Evolutionary conservation across 495 filamentous ascomycete genomes (phyloP).

Genomic region (Hyaloscypha bicolor): DNA sequence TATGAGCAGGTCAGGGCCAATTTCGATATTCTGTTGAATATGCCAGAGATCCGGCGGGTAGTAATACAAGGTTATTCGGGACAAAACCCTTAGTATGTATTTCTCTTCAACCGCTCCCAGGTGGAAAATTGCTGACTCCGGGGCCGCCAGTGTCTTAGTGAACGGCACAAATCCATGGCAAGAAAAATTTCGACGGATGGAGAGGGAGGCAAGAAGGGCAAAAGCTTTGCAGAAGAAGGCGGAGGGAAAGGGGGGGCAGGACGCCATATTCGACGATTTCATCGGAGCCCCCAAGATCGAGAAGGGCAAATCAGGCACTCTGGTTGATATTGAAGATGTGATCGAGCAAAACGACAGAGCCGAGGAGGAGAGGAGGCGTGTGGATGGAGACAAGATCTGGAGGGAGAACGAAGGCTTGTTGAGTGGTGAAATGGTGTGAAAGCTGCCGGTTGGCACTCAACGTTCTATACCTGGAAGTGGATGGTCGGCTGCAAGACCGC

Average conservation of each 20-base stretch:
- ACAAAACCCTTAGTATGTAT: slow-evolving; percentile 23
- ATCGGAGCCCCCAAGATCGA: too few species aligned
- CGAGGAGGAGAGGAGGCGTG: slow-evolving; percentile 16
- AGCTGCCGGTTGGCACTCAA: not conserved
- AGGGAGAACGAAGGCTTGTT: slow-evolving; percentile 23
- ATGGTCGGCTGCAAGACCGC: too few species aligned
- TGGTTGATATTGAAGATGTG: slow-evolving; percentile 19
- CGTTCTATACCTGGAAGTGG: not conserved
- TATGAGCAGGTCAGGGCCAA: slow-evolving; percentile 18
- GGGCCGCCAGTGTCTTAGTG: slow-evolving; percentile 1
- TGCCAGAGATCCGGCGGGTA: slow-evolving; percentile 21
- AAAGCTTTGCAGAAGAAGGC: slow-evolving; percentile 3
- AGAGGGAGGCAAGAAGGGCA: slow-evolving; percentile 1
- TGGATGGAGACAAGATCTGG: slow-evolving; percentile 11
- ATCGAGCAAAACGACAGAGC: slow-evolving; percentile 17
- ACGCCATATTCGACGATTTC: not conserved
- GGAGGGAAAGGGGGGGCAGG: not conserved
- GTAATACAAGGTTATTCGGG: slow-evolving; percentile 21
- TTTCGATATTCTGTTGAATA: slow-evolving; percentile 18
- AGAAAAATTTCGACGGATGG: slow-evolving; percentile 6
- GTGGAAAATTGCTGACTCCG: not conserved
- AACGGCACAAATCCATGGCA: slow-evolving; percentile 5
- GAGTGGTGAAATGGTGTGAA: slow-evolving; percentile 24
- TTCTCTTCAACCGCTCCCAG: not conserved
- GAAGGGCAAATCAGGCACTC: not conserved